Base-by-base conservation (phyloP, 2,329 filamentous ascomycete genomes). In the Alternaria incomplexa region DNA sequence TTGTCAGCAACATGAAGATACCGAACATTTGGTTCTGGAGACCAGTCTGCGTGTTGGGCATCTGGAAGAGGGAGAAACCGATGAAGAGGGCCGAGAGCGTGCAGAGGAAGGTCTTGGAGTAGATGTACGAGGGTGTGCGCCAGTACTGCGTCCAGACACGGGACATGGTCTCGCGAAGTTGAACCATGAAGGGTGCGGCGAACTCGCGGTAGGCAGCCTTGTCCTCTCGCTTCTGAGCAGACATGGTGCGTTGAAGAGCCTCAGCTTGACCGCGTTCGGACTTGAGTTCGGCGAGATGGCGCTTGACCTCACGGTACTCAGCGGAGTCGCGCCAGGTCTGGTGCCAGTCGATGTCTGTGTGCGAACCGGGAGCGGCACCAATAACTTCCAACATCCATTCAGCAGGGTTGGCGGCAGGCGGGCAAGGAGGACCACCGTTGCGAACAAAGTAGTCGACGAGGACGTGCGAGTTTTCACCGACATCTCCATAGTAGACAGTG, bases 61-160 rank as follows among this genome's bases (percentile, higher is more conserved):
- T 89, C 44, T 88, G 85, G 85, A 87, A 92, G 81, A 96, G 93
- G 56, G 91, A 90, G 78, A 94, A 93, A 28, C 92, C 93, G 72
- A 96, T 92, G 78, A 95, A 96, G 12, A 96, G 85, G 5, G 90
- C 84, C 15, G 85, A 85, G 15, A 89, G 80, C 23, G 86, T 81
- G 75, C 90, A 93, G 17, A 96, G 88, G 2, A 85, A 83, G 0
- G 85, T 77, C 84, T 97, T 97, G 73, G 91, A 90, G 83, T 95
- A 96, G 79, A 97, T 94, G 83, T 97, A 97, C 6, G 89, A 87
- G 0, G 93, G 93, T 0, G 90, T 94, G 63, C 93, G 91, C 93
- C 93, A 97, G 85, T 96, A 96, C 79, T 97, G 93, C 76, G 94
- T 88, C 84, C 96, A 96, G 25, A 96, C 91, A 73, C 93, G 92